These are phyloP conservation scores for Phycomyces nitens DNA, from an alignment of 192 early-diverging fungal species.

Conservation along the genomic window DNA sequence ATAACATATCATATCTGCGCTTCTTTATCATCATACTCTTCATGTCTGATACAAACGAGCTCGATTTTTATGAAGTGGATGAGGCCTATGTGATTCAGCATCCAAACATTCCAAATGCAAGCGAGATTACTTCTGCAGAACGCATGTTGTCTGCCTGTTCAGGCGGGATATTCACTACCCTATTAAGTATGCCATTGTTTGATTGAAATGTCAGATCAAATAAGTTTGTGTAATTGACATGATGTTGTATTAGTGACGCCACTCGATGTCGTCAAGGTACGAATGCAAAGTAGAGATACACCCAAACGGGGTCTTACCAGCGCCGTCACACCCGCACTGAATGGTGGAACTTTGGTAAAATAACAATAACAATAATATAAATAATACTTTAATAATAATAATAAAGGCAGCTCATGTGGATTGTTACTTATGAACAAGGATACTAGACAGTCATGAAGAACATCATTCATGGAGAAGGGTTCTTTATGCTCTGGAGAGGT, in stretches of 20 bases:
- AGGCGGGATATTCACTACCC: conserved; percentile 75
- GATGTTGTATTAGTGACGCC: conserved; percentile 60
- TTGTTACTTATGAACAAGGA: too few species aligned
- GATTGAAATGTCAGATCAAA: background rate
- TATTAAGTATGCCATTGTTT: background rate
- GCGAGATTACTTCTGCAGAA: conserved; percentile 40
- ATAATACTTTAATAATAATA: background rate
- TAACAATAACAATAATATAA: conserved; percentile 15
- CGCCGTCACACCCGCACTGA: background rate
- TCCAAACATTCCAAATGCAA: too few species aligned
- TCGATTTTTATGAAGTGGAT: too few species aligned
- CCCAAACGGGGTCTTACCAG: background rate
- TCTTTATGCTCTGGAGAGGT: conserved; percentile 81
- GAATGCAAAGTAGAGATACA: conserved; percentile 62
- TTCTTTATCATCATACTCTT: background rate
- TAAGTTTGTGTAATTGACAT: conserved; percentile 27
- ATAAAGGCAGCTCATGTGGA: too few species aligned
- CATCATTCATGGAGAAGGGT: conserved; percentile 79
- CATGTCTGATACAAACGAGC: background rate
- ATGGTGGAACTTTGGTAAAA: conserved; percentile 41
- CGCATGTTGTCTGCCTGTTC: conserved; percentile 78
- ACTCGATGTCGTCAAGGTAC: conserved; percentile 85
- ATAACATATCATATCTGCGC: background rate
- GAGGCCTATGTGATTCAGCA: too few species aligned
- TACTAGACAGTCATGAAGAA: conserved; percentile 67